These are phyloP conservation scores for Ceratocystis lukuohia DNA, from an alignment of 2,329 filamentous ascomycete genomes.

Conservation along the genomic window DNA sequence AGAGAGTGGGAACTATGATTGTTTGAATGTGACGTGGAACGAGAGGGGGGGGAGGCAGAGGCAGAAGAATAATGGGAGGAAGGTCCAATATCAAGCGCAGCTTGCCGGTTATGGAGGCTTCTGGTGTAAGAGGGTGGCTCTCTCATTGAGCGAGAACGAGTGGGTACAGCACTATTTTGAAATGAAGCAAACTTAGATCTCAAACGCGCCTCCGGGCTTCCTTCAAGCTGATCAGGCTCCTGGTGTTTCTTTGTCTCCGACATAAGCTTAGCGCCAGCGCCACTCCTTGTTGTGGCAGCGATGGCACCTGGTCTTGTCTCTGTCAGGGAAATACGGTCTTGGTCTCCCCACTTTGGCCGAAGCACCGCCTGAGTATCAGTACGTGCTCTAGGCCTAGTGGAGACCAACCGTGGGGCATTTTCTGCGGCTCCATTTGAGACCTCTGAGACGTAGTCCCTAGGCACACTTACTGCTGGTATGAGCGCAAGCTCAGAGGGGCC, in stretches of 20 bases:
- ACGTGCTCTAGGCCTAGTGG: background rate
- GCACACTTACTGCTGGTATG: background rate
- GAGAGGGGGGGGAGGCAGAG: background rate
- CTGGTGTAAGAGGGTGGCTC: constrained; percentile 10
- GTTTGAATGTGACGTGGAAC: constrained; percentile 12
- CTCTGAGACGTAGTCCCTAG: background rate
- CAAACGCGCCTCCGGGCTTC: constrained; percentile 11
- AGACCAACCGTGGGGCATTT: background rate
- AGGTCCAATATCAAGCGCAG: constrained; percentile 6
- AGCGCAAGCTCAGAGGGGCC: constrained; percentile 12
- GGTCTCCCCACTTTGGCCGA: constrained; percentile 3
- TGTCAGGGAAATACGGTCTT: background rate
- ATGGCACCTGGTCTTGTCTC: constrained; percentile 5
- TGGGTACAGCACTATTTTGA: constrained; percentile 15
- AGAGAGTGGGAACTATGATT: constrained; percentile 6
- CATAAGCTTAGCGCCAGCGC: constrained; percentile 1
- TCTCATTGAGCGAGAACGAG: constrained; percentile 12
- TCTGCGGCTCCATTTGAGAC: background rate
- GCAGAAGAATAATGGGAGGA: constrained; percentile 5
- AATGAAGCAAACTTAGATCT: constrained; percentile 6
- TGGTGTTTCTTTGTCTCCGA: constrained; percentile 9
- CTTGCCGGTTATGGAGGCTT: constrained; percentile 3
- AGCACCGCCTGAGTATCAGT: constrained; percentile 1
- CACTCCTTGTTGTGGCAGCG: constrained; percentile 1
- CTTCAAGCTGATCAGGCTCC: constrained; percentile 19